Conservation (phyloP, 495 filamentous ascomycete species). For the Trichocladium uniseriatum region DNA sequence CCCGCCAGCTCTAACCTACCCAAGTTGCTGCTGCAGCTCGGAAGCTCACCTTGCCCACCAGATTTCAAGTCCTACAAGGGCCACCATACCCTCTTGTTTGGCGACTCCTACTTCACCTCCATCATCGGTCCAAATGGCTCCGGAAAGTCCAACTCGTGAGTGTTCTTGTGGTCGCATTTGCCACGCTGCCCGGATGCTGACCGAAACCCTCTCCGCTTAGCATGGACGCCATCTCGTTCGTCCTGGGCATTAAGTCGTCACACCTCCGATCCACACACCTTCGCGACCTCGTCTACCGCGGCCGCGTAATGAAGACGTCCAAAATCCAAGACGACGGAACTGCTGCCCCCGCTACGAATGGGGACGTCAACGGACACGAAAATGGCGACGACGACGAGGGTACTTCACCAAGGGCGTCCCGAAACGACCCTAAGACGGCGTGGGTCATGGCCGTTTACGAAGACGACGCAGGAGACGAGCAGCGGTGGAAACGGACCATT, state of each 20-base stretch:
- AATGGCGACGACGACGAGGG: constrained; percentile 50
- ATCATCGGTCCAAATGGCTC: constrained; percentile 99
- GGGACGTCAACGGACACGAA: constrained; percentile 43
- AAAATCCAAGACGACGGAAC: constrained; percentile 84
- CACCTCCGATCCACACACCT: constrained; percentile 93
- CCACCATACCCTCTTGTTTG: constrained; percentile 85
- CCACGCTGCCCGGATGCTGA: not conserved
- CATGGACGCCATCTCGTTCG: constrained; percentile 99
- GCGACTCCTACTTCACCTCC: constrained; percentile 97
- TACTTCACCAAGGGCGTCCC: constrained; percentile 43
- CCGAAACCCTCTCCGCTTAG: constrained; percentile 33
- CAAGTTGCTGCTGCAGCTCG: not conserved
- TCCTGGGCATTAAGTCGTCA: constrained; percentile 95
- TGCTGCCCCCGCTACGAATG: constrained; percentile 48
- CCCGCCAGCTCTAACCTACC: not conserved
- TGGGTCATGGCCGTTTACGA: constrained; percentile 99
- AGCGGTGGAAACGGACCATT: constrained; percentile 91
- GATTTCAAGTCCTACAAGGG: constrained; percentile 99
- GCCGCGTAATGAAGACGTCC: constrained; percentile 81
- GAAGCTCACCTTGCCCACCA: constrained; percentile 28
- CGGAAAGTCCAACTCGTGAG: constrained; percentile 98
- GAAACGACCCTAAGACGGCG: constrained; percentile 77
- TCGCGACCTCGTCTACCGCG: constrained; percentile 90
- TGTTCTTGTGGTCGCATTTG: no score
- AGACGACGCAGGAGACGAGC: constrained; percentile 91